Base-by-base conservation (phyloP, 345 rosid species). In the Acer saccharum region DNA sequence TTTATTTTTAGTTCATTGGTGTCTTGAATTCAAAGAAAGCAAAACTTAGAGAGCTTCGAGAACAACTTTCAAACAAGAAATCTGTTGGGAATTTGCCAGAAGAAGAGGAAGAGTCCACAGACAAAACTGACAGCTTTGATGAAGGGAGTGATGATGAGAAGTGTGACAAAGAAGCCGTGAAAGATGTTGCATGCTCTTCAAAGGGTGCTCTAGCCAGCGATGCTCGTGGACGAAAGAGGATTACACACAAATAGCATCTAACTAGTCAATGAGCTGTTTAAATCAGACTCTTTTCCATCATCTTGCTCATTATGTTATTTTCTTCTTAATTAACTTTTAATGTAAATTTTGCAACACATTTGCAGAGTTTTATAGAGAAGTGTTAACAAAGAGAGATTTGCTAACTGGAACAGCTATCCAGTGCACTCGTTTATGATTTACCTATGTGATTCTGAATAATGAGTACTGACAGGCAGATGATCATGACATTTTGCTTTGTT, bases 1-100 rank as follows among this genome's bases (percentile, higher is more conserved):
- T 65, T 69, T 77, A 57, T 72, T 93, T 97, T 95, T 72, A 95
- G 98, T 95, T 95, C 75, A 79, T 91, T 77, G 83, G 79, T 43
- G 89, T 92, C 18, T 79, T 95, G 77, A 95, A 95, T 78, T 78
- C 97, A 48, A 95, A 93, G 89, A 95, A 95, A 81, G 82, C 82
- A 73, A 95, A 95, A 82, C 92, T 95, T 43, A 88, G 98, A 80
- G 94, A 87, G 71, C 90, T 91, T 71, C 90, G 92, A 66, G 93
- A 90, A 65, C 88, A 88, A 85, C 85, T 89, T 17, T 80, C 86
- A 23, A 86, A 80, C 81, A 74, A 74, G 87, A 81, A 81, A 25
- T 60, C 79, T 71, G 61, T 82, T 43, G 81, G 84, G 78, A 81
- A 85, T 76, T 70, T 63, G 54, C 76, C 78, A 27, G 76, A 77